phyloP scores from a whole-genome alignment of 441 rosid species.

The Adansonia gregorii region DNA sequence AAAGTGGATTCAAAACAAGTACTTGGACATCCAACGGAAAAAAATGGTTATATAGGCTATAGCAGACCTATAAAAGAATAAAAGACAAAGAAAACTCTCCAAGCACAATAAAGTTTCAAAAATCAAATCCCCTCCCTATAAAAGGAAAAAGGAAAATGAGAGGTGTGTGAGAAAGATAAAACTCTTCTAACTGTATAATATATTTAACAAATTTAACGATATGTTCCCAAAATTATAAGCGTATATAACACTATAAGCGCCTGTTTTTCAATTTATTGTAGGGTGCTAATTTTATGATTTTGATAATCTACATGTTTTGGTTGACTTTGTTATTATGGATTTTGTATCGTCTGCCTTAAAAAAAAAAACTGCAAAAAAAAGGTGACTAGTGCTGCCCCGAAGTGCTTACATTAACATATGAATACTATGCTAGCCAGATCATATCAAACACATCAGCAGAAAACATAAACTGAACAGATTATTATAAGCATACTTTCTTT shows the following conservation, averaged over 20 bases:
- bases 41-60: not conserved
- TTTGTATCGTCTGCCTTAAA: not conserved
- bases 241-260: not conserved
- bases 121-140: not conserved
- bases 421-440: not conserved
- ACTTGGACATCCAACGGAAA: slow-evolving; percentile 19
- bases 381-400: not conserved
- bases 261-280: not conserved
- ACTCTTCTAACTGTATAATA: not conserved
- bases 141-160: not conserved
- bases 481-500: slow-evolving; percentile 59
- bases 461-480: slow-evolving; percentile 7
- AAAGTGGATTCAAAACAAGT: not conserved
- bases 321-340: not conserved
- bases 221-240: not conserved
- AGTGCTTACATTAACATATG: not conserved
- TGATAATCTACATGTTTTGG: not conserved
- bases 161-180: not conserved
- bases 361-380: not conserved
- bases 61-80: slow-evolving; percentile 6
- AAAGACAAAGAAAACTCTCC: not conserved
- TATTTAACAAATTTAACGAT: not conserved
- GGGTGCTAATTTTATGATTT: not conserved
- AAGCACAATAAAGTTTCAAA: not conserved
- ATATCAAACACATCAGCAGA: not conserved